These are phyloP conservation scores for Russula sp. DNA, from an alignment of 768 basidiomycete genomes.

Conservation along the genomic window DNA sequence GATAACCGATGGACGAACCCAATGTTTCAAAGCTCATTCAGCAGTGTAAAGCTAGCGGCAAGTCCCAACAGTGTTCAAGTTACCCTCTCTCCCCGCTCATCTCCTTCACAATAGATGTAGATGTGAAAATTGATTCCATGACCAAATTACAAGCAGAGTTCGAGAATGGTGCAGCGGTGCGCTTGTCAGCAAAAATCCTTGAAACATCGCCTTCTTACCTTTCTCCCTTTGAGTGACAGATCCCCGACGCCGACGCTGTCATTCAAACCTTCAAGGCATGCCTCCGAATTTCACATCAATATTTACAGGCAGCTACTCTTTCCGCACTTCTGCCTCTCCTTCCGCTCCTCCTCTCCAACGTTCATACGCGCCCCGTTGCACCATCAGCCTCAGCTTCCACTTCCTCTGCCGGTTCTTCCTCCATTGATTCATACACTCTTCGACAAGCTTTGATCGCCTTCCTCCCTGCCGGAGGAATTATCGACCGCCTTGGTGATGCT, in stretches of 20 bases:
- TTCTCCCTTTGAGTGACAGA: constrained; percentile 34
- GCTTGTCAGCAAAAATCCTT: constrained; percentile 16
- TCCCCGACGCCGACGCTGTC: constrained; percentile 64
- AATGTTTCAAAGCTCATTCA: constrained; percentile 26
- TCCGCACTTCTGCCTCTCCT: constrained; percentile 60
- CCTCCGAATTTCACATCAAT: constrained; percentile 75
- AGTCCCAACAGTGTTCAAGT: constrained; percentile 1
- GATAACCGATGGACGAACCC: constrained; percentile 26
- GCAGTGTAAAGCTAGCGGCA: constrained; percentile 30
- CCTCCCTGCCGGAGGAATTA: constrained; percentile 64
- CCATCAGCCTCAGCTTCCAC: constrained; percentile 43
- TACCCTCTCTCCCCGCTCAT: neutral
- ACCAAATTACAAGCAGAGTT: constrained; percentile 71
- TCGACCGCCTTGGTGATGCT: constrained; percentile 76
- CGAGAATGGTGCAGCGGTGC: constrained; percentile 63
- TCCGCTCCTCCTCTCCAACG: constrained; percentile 49
- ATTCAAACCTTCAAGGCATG: constrained; percentile 64
- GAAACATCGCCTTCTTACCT: neutral
- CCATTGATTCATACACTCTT: constrained; percentile 49
- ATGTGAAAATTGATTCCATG: constrained; percentile 74
- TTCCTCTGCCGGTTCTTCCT: constrained; percentile 36
- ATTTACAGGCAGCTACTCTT: constrained; percentile 71
- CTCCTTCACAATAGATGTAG: constrained; percentile 48
- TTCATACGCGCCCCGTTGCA: constrained; percentile 23
- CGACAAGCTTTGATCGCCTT: constrained; percentile 64